These are phyloP conservation scores for Tetrastigma voinierianum DNA, from an alignment of 164 flowering plant species.

Conservation along the genomic window DNA sequence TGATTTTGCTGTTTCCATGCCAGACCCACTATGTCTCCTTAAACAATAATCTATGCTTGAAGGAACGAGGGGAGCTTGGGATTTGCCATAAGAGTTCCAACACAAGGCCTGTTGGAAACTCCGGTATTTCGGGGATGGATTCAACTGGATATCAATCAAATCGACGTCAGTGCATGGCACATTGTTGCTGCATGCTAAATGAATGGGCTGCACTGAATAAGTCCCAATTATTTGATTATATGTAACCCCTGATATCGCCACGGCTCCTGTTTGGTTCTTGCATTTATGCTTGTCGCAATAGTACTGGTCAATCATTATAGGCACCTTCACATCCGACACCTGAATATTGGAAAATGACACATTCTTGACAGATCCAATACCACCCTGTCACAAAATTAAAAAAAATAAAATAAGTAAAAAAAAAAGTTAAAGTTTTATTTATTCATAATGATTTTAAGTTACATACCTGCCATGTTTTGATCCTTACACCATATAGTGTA, in stretches of 20 bases:
- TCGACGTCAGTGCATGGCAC: constrained; percentile 67
- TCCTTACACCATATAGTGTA: constrained; percentile 56
- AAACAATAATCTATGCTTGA: constrained; percentile 70
- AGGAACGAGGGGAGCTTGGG: constrained; percentile 62
- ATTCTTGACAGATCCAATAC: constrained; percentile 58
- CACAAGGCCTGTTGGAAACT: constrained; percentile 49
- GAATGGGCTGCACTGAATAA: constrained; percentile 58
- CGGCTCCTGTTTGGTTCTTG: constrained; percentile 78
- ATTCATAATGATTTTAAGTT: background rate
- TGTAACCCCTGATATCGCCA: constrained; percentile 58
- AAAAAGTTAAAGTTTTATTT: background rate
- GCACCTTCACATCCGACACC: constrained; percentile 60
- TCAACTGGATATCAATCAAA: constrained; percentile 50
- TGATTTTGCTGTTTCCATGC: constrained; percentile 36
- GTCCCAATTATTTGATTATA: constrained; percentile 62
- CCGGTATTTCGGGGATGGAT: constrained; percentile 25
- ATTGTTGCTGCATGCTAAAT: constrained; percentile 64
- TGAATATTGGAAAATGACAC: constrained; percentile 71
- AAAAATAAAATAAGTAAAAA: background rate
- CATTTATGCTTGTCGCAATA: constrained; percentile 66
- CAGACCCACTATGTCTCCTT: constrained; percentile 34
- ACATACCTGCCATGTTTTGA: constrained; percentile 75
- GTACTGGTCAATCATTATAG: constrained; percentile 81
- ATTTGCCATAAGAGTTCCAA: constrained; percentile 72
- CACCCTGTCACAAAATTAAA: constrained; percentile 49